Evolutionary conservation across 495 filamentous ascomycete species (phyloP).

Genomic region (Penicillium daleae): DNA sequence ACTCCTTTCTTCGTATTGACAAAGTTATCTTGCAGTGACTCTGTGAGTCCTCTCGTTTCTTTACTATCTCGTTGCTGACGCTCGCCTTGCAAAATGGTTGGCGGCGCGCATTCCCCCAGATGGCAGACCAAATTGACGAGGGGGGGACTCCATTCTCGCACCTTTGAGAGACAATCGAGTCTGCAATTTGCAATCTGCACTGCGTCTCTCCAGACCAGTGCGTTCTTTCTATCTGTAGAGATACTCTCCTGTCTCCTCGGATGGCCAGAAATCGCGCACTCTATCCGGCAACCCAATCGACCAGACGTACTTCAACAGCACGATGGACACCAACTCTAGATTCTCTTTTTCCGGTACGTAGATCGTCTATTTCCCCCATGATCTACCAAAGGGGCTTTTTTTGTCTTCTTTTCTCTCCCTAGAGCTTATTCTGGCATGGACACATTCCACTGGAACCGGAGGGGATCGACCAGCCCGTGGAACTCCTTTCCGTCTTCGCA

Average conservation of each 20-base stretch:
- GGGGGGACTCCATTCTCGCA: slow-evolving; percentile 12
- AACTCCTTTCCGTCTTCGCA: slow-evolving; percentile 14
- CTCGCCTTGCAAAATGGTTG: slow-evolving; percentile 13
- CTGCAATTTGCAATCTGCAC: background rate
- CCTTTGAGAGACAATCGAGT: background rate
- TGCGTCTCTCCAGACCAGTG: background rate
- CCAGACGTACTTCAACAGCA: background rate
- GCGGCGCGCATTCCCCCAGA: slow-evolving; percentile 26
- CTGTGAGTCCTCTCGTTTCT: background rate
- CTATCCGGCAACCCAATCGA: background rate
- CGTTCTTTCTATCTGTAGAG: background rate
- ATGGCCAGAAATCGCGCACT: slow-evolving; percentile 24
- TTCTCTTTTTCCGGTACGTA: background rate
- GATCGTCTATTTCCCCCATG: background rate
- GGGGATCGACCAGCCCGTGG: slow-evolving; percentile 9
- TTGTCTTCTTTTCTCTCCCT: background rate
- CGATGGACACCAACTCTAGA: background rate
- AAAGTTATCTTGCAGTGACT: slow-evolving; percentile 10
- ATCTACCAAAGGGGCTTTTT: background rate
- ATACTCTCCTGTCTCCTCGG: background rate
- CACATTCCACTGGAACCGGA: slow-evolving; percentile 32
- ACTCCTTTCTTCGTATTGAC: slow-evolving; percentile 3
- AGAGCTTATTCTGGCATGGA: slow-evolving; percentile 5
- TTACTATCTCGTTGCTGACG: background rate
- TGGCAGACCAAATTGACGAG: slow-evolving; percentile 13